A percentile compares a stretch with the other conserved stretches of the same genome.
These are phyloP conservation scores for Penicillium sp. DNA, from an alignment of 2,329 filamentous ascomycete species.

Conservation along the genomic window DNA sequence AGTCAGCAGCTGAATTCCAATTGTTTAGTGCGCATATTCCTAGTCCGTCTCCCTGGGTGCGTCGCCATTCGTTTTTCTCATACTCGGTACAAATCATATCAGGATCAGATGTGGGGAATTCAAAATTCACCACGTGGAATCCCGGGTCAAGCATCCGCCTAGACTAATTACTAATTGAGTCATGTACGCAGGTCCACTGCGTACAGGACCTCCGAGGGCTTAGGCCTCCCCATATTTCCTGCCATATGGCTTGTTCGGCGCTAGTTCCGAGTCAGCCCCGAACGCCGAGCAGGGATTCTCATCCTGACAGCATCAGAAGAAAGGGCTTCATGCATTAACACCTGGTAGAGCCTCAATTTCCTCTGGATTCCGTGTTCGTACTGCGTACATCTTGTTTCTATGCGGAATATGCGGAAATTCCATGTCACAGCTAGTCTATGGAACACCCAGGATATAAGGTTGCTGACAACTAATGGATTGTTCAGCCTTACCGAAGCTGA, in stretches of 20 bases:
- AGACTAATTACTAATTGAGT: constrained; percentile 1
- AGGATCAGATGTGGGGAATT: constrained; percentile 6
- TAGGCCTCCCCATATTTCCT: background rate
- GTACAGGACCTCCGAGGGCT: background rate
- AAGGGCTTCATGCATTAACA: background rate
- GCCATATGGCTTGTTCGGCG: constrained; percentile 1
- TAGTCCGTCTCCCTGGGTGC: background rate
- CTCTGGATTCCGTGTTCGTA: too few species aligned
- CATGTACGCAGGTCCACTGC: constrained; percentile 7
- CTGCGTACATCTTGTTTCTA: background rate
- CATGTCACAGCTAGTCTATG: background rate
- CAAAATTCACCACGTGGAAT: constrained; percentile 10
- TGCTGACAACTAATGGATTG: background rate
- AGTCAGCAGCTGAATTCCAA: background rate
- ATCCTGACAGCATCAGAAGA: background rate
- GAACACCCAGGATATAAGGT: background rate
- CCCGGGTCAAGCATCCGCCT: constrained; percentile 1
- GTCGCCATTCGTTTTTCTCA: background rate
- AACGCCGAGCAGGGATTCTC: background rate
- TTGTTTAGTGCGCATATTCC: background rate
- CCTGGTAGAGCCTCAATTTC: background rate
- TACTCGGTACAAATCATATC: background rate
- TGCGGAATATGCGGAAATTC: background rate
- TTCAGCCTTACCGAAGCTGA: too few species aligned
- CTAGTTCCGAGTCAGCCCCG: constrained; percentile 1